Percentiles rank a stretch among this genome's conserved stretches.
Conservation (phyloP, 768 basidiomycete species). For the Cyclocybe aegerita region DNA sequence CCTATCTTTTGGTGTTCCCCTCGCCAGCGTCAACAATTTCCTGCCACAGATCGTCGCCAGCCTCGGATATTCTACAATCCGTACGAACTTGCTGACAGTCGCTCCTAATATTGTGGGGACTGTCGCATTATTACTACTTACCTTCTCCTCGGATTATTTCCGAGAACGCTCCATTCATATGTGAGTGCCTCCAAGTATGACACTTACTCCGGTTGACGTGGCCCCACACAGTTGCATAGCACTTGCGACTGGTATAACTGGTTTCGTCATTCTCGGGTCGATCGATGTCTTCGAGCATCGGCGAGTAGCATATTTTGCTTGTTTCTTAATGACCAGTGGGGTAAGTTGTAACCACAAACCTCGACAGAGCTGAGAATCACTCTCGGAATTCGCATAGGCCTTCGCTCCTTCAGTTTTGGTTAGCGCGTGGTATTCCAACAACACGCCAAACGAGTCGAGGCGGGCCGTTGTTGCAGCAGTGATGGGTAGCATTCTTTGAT, state of each 20-base stretch:
- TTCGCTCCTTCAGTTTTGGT: slow-evolving; percentile 48
- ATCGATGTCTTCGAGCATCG: slow-evolving; percentile 40
- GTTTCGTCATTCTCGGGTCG: slow-evolving; percentile 46
- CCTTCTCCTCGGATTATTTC: slow-evolving; percentile 53
- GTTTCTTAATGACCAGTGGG: slow-evolving; percentile 52
- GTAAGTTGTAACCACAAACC: slow-evolving; percentile 21
- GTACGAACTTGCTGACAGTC: slow-evolving; percentile 53
- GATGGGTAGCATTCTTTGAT: slow-evolving; percentile 32
- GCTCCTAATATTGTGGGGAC: slow-evolving; percentile 53
- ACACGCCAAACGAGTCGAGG: slow-evolving; percentile 46
- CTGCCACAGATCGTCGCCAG: slow-evolving; percentile 48
- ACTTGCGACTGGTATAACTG: slow-evolving; percentile 34
- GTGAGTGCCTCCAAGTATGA: slow-evolving; percentile 17
- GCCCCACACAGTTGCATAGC: slow-evolving; percentile 36
- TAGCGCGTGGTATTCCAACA: slow-evolving; percentile 45
- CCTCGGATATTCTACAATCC: slow-evolving; percentile 45
- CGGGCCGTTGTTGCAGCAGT: slow-evolving; percentile 51
- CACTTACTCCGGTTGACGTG: slow-evolving; percentile 7
- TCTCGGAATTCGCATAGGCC: slow-evolving; percentile 26
- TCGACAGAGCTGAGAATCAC: background rate
- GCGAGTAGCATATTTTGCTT: slow-evolving; percentile 51
- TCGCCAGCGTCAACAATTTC: slow-evolving; percentile 54
- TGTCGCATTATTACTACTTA: slow-evolving; percentile 41
- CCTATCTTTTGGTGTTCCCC: slow-evolving; percentile 45
- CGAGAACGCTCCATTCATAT: slow-evolving; percentile 50